Conservation (phyloP, 2,329 filamentous ascomycete genomes). For the Fusarium pininemorale region DNA sequence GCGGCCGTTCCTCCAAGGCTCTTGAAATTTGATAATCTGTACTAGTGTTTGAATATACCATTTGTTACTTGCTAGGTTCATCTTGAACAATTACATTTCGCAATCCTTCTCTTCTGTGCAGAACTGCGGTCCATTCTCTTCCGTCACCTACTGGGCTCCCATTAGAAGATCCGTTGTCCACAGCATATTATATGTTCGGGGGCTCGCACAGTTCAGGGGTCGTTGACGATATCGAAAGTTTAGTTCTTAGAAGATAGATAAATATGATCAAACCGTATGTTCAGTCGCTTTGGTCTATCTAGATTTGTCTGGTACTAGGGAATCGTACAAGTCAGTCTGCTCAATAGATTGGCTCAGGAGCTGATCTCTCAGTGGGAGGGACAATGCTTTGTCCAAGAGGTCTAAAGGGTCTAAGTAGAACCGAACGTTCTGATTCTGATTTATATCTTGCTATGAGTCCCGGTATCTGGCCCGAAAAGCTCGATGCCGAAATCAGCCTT, state of each 20-base stretch:
- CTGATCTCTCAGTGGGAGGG: not conserved
- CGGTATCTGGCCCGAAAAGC: not conserved
- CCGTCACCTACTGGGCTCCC: not conserved
- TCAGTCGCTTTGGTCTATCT: not conserved
- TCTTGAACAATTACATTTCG: not conserved
- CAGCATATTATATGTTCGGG: not conserved
- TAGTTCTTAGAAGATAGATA: not conserved
- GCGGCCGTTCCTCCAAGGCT: not conserved
- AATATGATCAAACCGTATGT: not conserved
- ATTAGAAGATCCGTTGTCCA: not conserved
- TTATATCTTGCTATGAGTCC: not conserved
- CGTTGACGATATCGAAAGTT: not conserved
- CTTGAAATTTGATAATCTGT: not conserved
- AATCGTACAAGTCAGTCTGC: not conserved
- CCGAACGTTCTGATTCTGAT: not conserved
- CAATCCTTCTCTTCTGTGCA: not conserved
- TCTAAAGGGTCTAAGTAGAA: not conserved
- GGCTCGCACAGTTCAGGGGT: not conserved
- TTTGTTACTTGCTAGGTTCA: not conserved
- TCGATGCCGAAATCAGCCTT: not conserved
- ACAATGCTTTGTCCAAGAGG: not conserved
- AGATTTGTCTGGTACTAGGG: not conserved
- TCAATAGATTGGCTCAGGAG: not conserved
- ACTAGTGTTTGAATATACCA: constrained; percentile 15
- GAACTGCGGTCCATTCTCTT: not conserved